Percentiles rank a stretch among this genome's conserved stretches.
These are phyloP conservation scores for Hsuehochloa calcarea DNA, from an alignment of 176 grass and related monocot species.

Conservation along the genomic window DNA sequence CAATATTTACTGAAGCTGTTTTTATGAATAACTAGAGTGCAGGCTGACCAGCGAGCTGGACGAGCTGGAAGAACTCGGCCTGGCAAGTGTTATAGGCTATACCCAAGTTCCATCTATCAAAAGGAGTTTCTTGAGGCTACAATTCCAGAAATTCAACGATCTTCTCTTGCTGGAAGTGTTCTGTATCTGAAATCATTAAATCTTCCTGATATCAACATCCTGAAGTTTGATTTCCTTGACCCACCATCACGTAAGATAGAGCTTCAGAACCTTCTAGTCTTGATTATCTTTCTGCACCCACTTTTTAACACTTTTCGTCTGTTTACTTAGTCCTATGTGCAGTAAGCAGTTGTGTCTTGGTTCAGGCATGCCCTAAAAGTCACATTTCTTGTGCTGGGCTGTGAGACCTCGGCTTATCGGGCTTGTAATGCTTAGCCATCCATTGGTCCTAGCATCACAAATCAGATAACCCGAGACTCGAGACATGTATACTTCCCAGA, in stretches of 20 bases:
- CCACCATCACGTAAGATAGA: slow-evolving; percentile 93
- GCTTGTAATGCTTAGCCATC: too few relatives aligned
- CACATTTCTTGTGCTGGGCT: background rate
- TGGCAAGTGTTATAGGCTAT: slow-evolving; percentile 88
- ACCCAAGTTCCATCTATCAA: slow-evolving; percentile 65
- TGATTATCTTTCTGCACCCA: slow-evolving; percentile 10
- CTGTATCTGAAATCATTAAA: slow-evolving; percentile 85
- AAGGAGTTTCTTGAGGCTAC: slow-evolving; percentile 87
- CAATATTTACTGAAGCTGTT: slow-evolving; percentile 5
- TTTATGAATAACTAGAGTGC: slow-evolving; percentile 62
- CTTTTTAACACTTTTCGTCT: background rate
- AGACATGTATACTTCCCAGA: too few relatives aligned
- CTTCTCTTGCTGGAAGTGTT: slow-evolving; percentile 88
- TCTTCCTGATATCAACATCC: slow-evolving; percentile 84
- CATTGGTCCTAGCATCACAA: too few relatives aligned
- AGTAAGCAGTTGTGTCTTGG: too few relatives aligned
- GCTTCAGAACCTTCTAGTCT: slow-evolving; percentile 27
- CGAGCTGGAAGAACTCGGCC: slow-evolving; percentile 95
- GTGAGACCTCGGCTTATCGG: too few relatives aligned
- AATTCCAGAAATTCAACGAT: slow-evolving; percentile 87
- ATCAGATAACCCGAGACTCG: too few relatives aligned
- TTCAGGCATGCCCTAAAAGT: too few relatives aligned
- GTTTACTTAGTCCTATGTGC: too few relatives aligned
- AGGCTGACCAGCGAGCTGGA: slow-evolving; percentile 93
- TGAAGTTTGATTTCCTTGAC: slow-evolving; percentile 98